Base-by-base conservation (phyloP, 768 basidiomycete species). In the Mycena leptocephala region DNA sequence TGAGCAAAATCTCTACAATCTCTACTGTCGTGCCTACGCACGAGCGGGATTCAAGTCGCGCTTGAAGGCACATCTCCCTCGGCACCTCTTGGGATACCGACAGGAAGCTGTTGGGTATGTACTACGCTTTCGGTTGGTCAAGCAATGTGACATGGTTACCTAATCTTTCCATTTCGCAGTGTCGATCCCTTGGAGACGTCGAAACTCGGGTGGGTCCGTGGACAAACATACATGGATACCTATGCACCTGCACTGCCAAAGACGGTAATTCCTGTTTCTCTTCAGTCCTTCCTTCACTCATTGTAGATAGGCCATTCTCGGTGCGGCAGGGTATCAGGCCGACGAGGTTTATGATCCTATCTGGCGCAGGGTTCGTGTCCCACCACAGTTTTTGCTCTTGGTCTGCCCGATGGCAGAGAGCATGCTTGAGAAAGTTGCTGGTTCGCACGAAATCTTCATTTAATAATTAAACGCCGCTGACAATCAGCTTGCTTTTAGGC, bases 361-460 rank as follows among this genome's bases (percentile, higher is more conserved):
- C 1, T 83, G 81, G 83, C 26, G 67, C 1, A 80, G 79, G 55
- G 78, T 82, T 2, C 69, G 72, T 20, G 82, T 84, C 9, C 83
- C 82, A 0, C 74, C 79, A 10, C 39, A 73, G 10, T 84, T 84
- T 33, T 69, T 84, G 0, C 8, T 14, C 16, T 66, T 83, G 1
- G 70, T 84, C 3, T 84, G 82, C 53, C 82, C 81, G 30, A 81
- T 80, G 81, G 84, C 83, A 0, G 82, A 84, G 58, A 58, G 70
- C 14, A 81, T 80, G 13, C 53, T 62, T 55, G 72, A 39, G 4
- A 51, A 43, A 16, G 48, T 83, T 46, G 72, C 62, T 28, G 80
- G 83, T 72, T 24, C 37, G 70, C 43, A 30, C 33, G n/a, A n/a
- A n/a, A n/a, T n/a, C 41, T 39, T 28, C 5, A 30, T 11, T 35